These are phyloP conservation scores for Populus hybrid DNA, from an alignment of 441 rosid species.

Conservation along the genomic window DNA sequence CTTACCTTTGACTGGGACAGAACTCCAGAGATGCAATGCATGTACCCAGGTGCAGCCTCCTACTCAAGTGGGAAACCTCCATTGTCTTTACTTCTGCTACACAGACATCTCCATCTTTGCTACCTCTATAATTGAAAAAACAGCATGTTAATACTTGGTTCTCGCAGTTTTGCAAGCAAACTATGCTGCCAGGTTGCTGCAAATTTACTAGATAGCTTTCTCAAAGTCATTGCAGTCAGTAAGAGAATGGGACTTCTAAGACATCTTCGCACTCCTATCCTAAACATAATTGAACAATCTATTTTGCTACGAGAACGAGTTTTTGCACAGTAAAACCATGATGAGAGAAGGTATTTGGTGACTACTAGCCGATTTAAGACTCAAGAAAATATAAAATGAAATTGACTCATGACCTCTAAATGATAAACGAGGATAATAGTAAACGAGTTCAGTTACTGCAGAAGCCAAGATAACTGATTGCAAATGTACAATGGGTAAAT, in stretches of 20 bases:
- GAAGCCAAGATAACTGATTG: not conserved
- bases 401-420: not conserved
- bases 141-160: not conserved
- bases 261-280: not conserved
- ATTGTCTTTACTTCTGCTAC: conserved; percentile 84
- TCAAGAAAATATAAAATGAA: not conserved
- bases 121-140: conserved; percentile 53
- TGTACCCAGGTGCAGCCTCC: conserved; percentile 82
- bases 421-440: not conserved
- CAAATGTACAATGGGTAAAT: not conserved
- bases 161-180: not conserved
- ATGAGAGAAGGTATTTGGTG: not conserved
- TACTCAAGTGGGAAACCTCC: conserved; percentile 86
- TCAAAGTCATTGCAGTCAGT: not conserved
- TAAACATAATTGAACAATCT: not conserved
- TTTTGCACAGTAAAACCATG: not conserved
- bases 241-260: not conserved
- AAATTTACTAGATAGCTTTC: not conserved
- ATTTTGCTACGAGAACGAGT: not conserved
- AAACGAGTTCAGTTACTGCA: not conserved
- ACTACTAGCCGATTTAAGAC: not conserved
- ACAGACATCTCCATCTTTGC: conserved; percentile 26
- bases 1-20: conserved; percentile 82
- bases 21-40: conserved; percentile 67
- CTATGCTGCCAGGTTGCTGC: not conserved